phyloP scores from a whole-genome alignment of 2,329 filamentous ascomycete species.

The Ceratocystis cubensis region DNA sequence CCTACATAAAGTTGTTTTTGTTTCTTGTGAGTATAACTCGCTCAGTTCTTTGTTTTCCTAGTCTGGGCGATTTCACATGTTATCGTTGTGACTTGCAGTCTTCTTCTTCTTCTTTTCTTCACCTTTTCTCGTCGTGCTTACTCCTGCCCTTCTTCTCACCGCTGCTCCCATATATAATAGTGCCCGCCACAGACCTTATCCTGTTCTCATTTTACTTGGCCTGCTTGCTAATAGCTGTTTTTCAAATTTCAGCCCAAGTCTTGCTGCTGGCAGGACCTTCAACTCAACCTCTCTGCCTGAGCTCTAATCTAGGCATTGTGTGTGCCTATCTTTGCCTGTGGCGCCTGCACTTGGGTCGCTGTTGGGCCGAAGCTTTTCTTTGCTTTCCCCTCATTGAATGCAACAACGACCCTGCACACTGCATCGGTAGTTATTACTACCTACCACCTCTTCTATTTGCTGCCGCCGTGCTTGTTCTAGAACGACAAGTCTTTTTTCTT shows the following conservation, averaged over 20 bases:
- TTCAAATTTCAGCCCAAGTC: slow-evolving; percentile 9
- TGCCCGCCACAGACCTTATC: not conserved
- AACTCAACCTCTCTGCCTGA: not conserved
- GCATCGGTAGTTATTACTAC: slow-evolving; percentile 5
- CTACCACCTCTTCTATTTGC: not conserved
- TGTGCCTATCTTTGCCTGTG: slow-evolving; percentile 1
- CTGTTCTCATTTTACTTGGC: too few species aligned
- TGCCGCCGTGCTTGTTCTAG: not conserved
- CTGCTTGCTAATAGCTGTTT: not conserved
- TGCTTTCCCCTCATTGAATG: slow-evolving; percentile 9
- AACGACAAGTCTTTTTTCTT: slow-evolving; percentile 5
- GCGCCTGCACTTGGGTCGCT: not conserved
- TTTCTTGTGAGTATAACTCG: not conserved
- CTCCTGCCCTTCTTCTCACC: not conserved
- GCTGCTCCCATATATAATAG: not conserved
- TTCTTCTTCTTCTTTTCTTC: not conserved
- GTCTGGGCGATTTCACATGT: not conserved
- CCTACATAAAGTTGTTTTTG: not conserved
- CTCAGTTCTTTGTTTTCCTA: not conserved
- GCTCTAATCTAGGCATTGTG: not conserved
- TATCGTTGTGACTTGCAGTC: not conserved
- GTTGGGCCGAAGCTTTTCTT: slow-evolving; percentile 5
- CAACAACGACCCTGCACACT: not conserved
- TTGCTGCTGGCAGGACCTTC: not conserved
- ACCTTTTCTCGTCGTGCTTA: not conserved